Evolutionary conservation across 805 yeast species (phyloP).

Genomic region (Candida xiaguanensis): DNA sequence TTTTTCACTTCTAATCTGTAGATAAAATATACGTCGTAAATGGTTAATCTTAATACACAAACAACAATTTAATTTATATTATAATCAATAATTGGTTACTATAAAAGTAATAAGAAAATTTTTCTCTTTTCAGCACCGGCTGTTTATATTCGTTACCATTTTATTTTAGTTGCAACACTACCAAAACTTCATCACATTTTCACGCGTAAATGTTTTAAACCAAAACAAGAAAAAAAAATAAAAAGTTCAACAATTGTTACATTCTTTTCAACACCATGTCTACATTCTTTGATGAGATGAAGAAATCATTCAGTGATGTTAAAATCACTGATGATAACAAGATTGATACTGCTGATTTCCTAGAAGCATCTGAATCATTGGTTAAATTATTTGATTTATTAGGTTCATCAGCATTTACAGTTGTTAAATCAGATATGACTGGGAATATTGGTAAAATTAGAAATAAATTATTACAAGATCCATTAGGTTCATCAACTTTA

Average conservation of each 20-base stretch:
- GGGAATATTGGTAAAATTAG: conserved; percentile 81
- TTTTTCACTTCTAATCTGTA: no score
- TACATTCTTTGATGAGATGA: conserved; percentile 79
- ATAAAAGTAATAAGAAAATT: no score
- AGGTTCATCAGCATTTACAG: conserved; percentile 80
- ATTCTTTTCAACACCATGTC: conserved; percentile 40
- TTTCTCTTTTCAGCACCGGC: no score
- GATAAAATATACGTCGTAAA: no score
- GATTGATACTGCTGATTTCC: conserved; percentile 69
- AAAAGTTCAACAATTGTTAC: background rate
- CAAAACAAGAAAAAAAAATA: background rate
- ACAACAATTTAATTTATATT: no score
- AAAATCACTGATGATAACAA: conserved; percentile 52
- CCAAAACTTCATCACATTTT: background rate
- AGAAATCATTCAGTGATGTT: conserved; percentile 72
- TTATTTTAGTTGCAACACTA: no score
- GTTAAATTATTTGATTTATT: conserved; percentile 79
- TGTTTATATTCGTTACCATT: no score
- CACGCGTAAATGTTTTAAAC: background rate
- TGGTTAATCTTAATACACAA: no score
- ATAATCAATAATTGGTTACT: no score
- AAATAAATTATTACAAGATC: conserved; percentile 60
- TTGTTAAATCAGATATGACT: conserved; percentile 82
- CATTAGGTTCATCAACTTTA: conserved; percentile 60
- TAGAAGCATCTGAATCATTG: conserved; percentile 80